These are phyloP conservation scores for Barnettozyma vustinii DNA, from an alignment of 805 yeast species.

Conservation along the genomic window DNA sequence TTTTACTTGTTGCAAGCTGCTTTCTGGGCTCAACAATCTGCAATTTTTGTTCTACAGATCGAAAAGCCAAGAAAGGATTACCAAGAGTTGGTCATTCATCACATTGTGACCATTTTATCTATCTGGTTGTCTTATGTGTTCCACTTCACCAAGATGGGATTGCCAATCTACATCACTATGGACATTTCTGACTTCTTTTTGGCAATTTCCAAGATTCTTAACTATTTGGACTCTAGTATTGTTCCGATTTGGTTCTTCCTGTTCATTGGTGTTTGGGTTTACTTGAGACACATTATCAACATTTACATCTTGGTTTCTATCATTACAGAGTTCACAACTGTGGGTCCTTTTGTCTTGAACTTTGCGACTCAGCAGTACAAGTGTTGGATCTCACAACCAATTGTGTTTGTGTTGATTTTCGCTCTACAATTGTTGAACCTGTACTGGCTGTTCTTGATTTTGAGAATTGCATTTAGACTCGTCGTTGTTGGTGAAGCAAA, in stretches of 20 bases:
- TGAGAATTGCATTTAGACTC: slow-evolving; percentile 70
- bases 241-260: slow-evolving; percentile 62
- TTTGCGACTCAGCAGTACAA: slow-evolving; percentile 92
- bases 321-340: slow-evolving; percentile 77
- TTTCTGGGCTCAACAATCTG: slow-evolving; percentile 95
- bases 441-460: slow-evolving; percentile 82
- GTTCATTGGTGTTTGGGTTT: slow-evolving; percentile 75
- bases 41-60: slow-evolving; percentile 72
- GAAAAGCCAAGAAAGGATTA: slow-evolving; percentile 96
- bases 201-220: slow-evolving; percentile 78
- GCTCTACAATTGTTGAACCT: slow-evolving; percentile 82
- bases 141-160: slow-evolving; percentile 95
- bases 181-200: slow-evolving; percentile 90
- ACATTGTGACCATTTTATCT: slow-evolving; percentile 81
- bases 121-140: slow-evolving; percentile 86
- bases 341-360: slow-evolving; percentile 75
- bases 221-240: slow-evolving; percentile 67
- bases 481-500: slow-evolving; percentile 52
- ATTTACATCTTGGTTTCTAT: slow-evolving; percentile 77
- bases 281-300: slow-evolving; percentile 84
- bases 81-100: slow-evolving; percentile 87
- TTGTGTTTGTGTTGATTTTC: slow-evolving; percentile 70
- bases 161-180: slow-evolving; percentile 89
- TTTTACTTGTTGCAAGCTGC: slow-evolving; percentile 92
- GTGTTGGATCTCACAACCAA: slow-evolving; percentile 92